phyloP scores from a whole-genome alignment of 805 yeast species.

The Brettanomyces custersianus region DNA sequence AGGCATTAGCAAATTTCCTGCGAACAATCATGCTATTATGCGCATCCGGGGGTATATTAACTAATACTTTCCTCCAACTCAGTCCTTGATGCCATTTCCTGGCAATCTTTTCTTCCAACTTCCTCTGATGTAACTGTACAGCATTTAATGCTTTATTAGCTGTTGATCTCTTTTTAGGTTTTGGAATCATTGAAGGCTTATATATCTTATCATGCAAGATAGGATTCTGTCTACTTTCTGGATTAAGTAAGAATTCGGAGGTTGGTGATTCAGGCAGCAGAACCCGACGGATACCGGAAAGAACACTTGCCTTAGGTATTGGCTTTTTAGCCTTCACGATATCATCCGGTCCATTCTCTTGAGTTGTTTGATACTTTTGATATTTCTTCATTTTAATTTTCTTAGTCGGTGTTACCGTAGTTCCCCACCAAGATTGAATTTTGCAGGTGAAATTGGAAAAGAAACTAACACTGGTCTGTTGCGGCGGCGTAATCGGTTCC shows the following conservation, averaged over 20 bases:
- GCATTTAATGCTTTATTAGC: conserved; percentile 17
- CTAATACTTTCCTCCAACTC: conserved; percentile 89
- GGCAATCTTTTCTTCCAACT: conserved; percentile 73
- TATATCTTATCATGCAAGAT: conserved; percentile 81
- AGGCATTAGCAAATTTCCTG: conserved; percentile 82
- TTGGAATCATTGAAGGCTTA: conserved; percentile 44
- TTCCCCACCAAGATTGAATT: neutral
- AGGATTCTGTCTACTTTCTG: conserved; percentile 46
- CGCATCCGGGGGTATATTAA: conserved; percentile 82
- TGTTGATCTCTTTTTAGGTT: conserved; percentile 19
- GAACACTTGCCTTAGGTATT: conserved; percentile 65
- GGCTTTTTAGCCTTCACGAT: conserved; percentile 8
- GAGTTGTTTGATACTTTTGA: conserved; percentile 23
- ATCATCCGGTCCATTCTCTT: conserved; percentile 7
- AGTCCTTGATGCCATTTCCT: conserved; percentile 76
- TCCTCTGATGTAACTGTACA: conserved; percentile 29
- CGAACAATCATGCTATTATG: conserved; percentile 90
- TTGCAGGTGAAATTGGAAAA: neutral
- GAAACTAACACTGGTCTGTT: neutral
- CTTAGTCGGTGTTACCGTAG: neutral
- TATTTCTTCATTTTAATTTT: conserved; percentile 13
- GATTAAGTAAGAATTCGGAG: conserved; percentile 56
- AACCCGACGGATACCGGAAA: conserved; percentile 71
- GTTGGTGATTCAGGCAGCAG: conserved; percentile 78
- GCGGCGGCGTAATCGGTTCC: no score